Evolutionary conservation across 495 filamentous ascomycete genomes (phyloP), one percentile per base, ranked within the genome.

Genomic region (Lepraria neglecta): DNA sequence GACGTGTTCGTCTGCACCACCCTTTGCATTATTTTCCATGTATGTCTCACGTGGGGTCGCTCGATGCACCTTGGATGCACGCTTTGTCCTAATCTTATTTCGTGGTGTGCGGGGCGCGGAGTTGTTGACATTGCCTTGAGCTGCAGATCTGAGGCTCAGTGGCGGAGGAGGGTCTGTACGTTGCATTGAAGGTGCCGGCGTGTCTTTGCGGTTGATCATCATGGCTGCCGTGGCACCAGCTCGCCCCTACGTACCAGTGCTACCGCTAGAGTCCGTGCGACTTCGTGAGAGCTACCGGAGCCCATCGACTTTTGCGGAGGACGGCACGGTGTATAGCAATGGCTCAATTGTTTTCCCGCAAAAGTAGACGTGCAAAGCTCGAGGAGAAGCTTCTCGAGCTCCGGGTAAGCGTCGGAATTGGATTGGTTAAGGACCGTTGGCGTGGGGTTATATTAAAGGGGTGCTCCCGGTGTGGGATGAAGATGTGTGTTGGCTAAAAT

Each of bases 11-110:
- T 74, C 61, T 38, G 65, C 65, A 28, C 58, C 71, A 56, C 69
- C 70, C 63, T 74, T 76, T 56, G 73, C 73, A 44, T 69, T 61
- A 61, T 73, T 74, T 42, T 84, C 79, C 21, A 80, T 67, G 45
- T 80, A 82, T 27, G 79, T 76, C 64, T 84, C 78, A 50, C 74
- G 76, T 46, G 77, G 71, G 28, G 77, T 75, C 0, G 72, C 71
- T 54, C 74, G 72, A 38, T 65, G 60, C 44, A 38, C 38, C 64
- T 70, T 66, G 61, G 73, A 59, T 70, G 75, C 33, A 61, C 62
- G 65, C 50, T 60, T 59, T 12, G 56, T 50, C 42, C 30, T 65
- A 56, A 58, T 58, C 28, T 60, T 61, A 42, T 64, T 52, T 55
- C 75, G 74, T 53, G 78, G 79, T 11, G 79, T 81, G 40, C 69